These are phyloP conservation scores for Bipolaris sorokiniana DNA, from an alignment of 2,329 filamentous ascomycete genomes.

Conservation along the genomic window DNA sequence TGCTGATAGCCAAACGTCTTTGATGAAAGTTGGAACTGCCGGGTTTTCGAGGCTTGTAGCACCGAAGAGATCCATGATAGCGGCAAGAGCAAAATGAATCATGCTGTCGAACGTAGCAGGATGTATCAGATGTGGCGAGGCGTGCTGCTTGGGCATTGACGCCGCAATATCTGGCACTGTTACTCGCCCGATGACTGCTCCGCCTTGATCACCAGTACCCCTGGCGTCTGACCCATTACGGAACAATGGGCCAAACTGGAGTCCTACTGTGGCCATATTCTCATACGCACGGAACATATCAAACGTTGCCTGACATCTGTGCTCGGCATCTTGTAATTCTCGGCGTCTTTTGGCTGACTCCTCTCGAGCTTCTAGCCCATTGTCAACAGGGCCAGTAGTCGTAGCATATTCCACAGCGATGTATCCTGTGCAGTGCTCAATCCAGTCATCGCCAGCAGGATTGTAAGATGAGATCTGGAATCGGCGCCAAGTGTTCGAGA, in stretches of 20 bases:
- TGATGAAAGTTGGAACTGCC: slow-evolving; percentile 1
- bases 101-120: slow-evolving; percentile 6
- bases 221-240: background rate
- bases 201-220: slow-evolving; percentile 1
- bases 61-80: slow-evolving; percentile 5
- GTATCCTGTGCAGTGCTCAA: slow-evolving; percentile 2
- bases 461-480: slow-evolving; percentile 6
- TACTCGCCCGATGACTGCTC: slow-evolving; percentile 1
- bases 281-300: slow-evolving; percentile 5
- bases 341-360: background rate
- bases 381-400: background rate
- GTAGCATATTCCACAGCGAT: slow-evolving; percentile 3
- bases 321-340: slow-evolving; percentile 1
- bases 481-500: slow-evolving; percentile 1
- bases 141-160: background rate
- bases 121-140: slow-evolving; percentile 1
- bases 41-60: slow-evolving; percentile 2
- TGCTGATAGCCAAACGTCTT: slow-evolving; percentile 1
- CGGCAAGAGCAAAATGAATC: slow-evolving; percentile 3
- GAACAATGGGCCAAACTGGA: slow-evolving; percentile 2
- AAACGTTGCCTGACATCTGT: background rate
- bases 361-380: background rate
- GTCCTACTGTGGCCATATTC: slow-evolving; percentile 3
- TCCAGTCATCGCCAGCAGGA: slow-evolving; percentile 2
- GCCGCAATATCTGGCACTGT: slow-evolving; percentile 2